Evolutionary conservation across 108 stramenopile species (phyloP), one percentile per base, ranked within the genome.

Genomic region (Skeletonema marinoi): DNA sequence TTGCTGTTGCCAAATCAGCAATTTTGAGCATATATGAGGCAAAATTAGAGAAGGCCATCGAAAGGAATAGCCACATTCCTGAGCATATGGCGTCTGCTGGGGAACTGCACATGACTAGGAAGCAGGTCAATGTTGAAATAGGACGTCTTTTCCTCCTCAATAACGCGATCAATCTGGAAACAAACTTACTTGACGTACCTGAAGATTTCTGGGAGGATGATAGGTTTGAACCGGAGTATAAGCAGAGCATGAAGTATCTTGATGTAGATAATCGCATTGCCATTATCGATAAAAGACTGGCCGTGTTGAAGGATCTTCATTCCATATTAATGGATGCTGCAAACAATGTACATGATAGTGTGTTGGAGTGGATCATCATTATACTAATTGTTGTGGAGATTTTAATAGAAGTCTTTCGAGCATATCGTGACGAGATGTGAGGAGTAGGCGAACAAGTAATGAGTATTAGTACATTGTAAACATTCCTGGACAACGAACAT

Each of bases 181-280:
- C 78, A 17, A 86, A 56, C 39, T 60, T 86, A 70, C 64, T 83
- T 68, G 85, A 86, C 59, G 78, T 72, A 0, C 85, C 85, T 2
- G 85, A 86, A 58, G 85, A 86, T 35, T 78, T 86, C 69, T 86
- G 85, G 85, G 85, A 86, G 78, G 85, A 86, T 62, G 85, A 86
- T 70, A 68, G 81, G 6, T 86, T 86, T 38, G 66, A 86, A 58
- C 68, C 78, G 5, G 74, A 79, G 42, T 86, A 86, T 46, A 78
- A 82, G 30, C 50, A 54, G 12, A 66, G 81, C 1, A 60, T 78
- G 30, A 79, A 83, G 35, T 86, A 86, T 60, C 75, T 86, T 41
- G 78, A 86, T 19, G 63, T 82, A 2, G 62, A 36, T 30, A 72
- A 58, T 6, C 78, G 85, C 29, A 72, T 83, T 2, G 32, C 48